A percentile compares a stretch with the other conserved stretches of the same genome.
Conservation (phyloP, 352 stramenopile species). For the Phytophthora cajani region DNA sequence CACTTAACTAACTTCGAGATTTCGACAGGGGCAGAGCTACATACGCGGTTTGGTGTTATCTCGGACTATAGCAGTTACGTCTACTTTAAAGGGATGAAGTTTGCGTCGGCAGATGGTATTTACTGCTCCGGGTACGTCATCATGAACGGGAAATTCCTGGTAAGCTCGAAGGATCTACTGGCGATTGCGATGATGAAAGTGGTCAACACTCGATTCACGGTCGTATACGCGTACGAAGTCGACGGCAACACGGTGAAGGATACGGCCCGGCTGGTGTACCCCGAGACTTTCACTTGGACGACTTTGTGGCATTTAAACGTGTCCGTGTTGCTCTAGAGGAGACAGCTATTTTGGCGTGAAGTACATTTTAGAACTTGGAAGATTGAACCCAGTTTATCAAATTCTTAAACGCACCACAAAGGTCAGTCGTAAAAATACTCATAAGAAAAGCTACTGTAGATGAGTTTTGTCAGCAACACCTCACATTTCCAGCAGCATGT, state of each 20-base stretch:
- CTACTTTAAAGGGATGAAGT: slow-evolving; percentile 42
- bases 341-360: not conserved
- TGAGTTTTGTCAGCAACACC: too few relatives aligned
- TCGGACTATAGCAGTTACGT: slow-evolving; percentile 44
- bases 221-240: slow-evolving; percentile 42
- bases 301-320: slow-evolving; percentile 30
- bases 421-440: too few relatives aligned
- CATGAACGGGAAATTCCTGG: slow-evolving; percentile 39
- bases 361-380: too few relatives aligned
- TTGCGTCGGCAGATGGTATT: slow-evolving; percentile 39
- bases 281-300: slow-evolving; percentile 30
- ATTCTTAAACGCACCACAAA: not conserved
- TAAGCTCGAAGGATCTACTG: slow-evolving; percentile 33
- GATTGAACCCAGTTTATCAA: not conserved
- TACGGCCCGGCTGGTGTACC: slow-evolving; percentile 36
- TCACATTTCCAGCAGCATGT: too few relatives aligned
- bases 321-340: slow-evolving; percentile 15
- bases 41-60: slow-evolving; percentile 38
- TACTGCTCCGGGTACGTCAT: slow-evolving; percentile 45
- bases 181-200: slow-evolving; percentile 42
- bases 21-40: slow-evolving; percentile 30
- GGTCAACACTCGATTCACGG: slow-evolving; percentile 22
- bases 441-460: too few relatives aligned
- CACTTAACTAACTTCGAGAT: slow-evolving; percentile 40
- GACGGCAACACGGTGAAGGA: slow-evolving; percentile 39